Evolutionary conservation across 2,329 filamentous ascomycete genomes (phyloP).

Genomic region (Chaetomium olivaceum): DNA sequence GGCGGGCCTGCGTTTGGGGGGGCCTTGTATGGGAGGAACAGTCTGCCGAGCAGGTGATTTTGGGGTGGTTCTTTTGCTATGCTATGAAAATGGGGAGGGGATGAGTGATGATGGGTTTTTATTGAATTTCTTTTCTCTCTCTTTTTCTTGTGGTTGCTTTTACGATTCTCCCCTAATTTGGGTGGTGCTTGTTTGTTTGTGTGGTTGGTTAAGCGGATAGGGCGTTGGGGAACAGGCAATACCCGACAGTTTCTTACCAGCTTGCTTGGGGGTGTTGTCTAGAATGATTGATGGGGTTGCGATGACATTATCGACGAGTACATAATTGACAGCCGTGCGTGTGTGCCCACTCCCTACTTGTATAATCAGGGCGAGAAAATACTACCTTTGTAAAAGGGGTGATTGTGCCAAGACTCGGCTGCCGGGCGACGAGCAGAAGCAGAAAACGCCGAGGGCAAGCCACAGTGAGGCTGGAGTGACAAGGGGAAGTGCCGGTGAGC

Average conservation of each 20-base stretch:
- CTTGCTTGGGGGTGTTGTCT: neutral
- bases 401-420: slow-evolving; percentile 9
- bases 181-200: slow-evolving; percentile 1
- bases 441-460: slow-evolving; percentile 6
- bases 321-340: neutral
- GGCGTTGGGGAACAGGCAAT: slow-evolving; percentile 20
- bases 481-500: neutral
- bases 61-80: neutral
- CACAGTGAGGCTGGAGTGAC: slow-evolving; percentile 25
- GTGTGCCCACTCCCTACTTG: neutral
- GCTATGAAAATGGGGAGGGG: neutral
- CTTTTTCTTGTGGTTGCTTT: neutral
- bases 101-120: neutral
- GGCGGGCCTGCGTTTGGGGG: slow-evolving; percentile 43
- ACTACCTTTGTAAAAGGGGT: too few species aligned
- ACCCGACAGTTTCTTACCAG: slow-evolving; percentile 16
- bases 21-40: slow-evolving; percentile 47
- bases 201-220: neutral
- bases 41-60: slow-evolving; percentile 49
- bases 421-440: slow-evolving; percentile 8
- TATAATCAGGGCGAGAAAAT: neutral
- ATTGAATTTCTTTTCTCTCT: neutral
- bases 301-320: neutral
- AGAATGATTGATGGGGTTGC: neutral
- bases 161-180: neutral